These are phyloP conservation scores for Termitomyces sp. DNA, from an alignment of 768 basidiomycete genomes.

Conservation along the genomic window DNA sequence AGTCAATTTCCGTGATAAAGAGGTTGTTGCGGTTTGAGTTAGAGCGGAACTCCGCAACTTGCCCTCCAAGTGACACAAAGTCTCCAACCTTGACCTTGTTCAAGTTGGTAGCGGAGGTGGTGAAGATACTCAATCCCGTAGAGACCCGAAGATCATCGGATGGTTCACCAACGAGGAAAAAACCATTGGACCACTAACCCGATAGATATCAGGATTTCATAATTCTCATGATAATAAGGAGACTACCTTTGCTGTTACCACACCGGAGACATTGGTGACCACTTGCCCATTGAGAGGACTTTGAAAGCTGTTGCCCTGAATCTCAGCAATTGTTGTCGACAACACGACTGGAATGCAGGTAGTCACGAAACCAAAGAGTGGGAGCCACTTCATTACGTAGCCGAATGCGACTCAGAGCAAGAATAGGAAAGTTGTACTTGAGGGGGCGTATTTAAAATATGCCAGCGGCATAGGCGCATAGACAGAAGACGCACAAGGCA, in stretches of 20 bases:
- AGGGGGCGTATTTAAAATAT: constrained; percentile 4
- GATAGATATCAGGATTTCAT: neutral
- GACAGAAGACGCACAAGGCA: constrained; percentile 1
- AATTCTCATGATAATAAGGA: neutral
- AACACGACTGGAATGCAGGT: constrained; percentile 22
- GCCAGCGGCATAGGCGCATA: neutral
- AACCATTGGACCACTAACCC: constrained; percentile 37
- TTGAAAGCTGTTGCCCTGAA: constrained; percentile 43
- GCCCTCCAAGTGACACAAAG: constrained; percentile 35
- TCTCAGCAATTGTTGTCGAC: constrained; percentile 38
- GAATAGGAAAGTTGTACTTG: neutral
- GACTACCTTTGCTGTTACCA: constrained; percentile 48
- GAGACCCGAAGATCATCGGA: constrained; percentile 41
- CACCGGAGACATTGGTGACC: constrained; percentile 41
- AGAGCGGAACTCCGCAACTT: constrained; percentile 47
- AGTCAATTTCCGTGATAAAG: constrained; percentile 41
- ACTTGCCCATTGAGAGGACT: constrained; percentile 40
- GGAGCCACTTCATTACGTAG: constrained; percentile 25
- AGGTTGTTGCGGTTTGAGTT: constrained; percentile 37
- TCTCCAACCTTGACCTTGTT: constrained; percentile 41
- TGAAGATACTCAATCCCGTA: constrained; percentile 45
- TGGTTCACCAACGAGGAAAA: constrained; percentile 41
- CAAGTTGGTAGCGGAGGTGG: constrained; percentile 30
- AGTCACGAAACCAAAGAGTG: constrained; percentile 21
- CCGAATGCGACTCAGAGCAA: constrained; percentile 1